A percentile compares a stretch with the other conserved stretches of the same genome.
Conservation (phyloP, 805 yeast genomes). For the Metschnikowia reukaufii region DNA sequence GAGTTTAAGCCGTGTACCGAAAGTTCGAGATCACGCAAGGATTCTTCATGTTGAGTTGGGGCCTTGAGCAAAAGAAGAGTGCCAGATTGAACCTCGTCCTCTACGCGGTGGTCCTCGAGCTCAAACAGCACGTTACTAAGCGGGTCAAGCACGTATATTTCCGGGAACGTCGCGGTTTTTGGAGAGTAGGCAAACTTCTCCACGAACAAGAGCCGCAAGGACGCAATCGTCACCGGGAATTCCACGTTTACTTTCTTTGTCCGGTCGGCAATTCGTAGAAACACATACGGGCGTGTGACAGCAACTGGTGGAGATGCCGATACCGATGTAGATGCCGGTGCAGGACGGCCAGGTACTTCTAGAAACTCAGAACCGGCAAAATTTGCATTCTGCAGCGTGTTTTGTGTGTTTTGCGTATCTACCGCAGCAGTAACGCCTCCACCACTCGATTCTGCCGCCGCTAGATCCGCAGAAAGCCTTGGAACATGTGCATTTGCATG, state of each 20-base stretch:
- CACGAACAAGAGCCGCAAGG: conserved; percentile 70
- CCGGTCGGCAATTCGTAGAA: conserved; percentile 49
- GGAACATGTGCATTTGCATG: conserved; percentile 14
- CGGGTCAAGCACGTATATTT: conserved; percentile 68
- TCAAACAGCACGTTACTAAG: conserved; percentile 67
- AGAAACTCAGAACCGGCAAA: background rate
- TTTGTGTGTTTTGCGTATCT: too few relatives aligned
- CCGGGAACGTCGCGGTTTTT: conserved; percentile 69
- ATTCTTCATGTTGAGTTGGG: conserved; percentile 5
- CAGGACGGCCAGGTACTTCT: background rate
- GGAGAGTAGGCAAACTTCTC: conserved; percentile 88
- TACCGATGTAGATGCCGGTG: background rate
- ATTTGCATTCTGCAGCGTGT: too few relatives aligned
- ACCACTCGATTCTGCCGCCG: too few relatives aligned
- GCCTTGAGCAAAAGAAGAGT: conserved; percentile 51
- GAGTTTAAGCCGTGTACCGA: conserved; percentile 9
- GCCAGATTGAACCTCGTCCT: conserved; percentile 55
- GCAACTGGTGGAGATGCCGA: too few relatives aligned
- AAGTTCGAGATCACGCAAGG: conserved; percentile 8
- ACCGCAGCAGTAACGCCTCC: too few relatives aligned
- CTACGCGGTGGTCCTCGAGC: conserved; percentile 66
- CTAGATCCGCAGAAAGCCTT: conserved; percentile 12
- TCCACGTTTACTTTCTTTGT: conserved; percentile 54
- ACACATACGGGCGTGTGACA: conserved; percentile 30
- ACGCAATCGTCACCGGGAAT: conserved; percentile 50